Conservation (phyloP, 2,329 filamentous ascomycete species). For the Aspergillus transmontanensis region DNA sequence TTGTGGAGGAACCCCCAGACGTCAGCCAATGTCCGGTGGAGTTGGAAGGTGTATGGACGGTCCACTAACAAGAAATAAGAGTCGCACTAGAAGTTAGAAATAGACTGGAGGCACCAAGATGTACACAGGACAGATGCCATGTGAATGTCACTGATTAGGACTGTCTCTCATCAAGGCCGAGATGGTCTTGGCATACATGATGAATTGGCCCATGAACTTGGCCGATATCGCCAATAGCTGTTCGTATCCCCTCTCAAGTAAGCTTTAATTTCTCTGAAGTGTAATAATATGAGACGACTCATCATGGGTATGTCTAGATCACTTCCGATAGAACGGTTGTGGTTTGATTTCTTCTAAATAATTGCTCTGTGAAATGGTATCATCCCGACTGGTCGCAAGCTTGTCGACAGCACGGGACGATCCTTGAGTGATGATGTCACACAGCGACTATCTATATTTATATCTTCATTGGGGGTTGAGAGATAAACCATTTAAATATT, state of each 20-base stretch:
- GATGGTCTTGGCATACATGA: background rate
- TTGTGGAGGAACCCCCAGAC: conserved; percentile 26
- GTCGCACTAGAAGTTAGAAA: background rate
- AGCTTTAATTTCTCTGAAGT: background rate
- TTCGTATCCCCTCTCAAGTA: background rate
- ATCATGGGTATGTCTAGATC: too few species aligned
- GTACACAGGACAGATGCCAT: background rate
- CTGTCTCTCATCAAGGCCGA: background rate
- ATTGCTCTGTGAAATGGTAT: background rate
- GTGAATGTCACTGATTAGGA: background rate
- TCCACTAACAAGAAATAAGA: background rate
- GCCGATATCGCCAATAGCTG: background rate
- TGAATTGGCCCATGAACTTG: background rate
- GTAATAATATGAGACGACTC: background rate
- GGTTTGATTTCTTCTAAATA: too few species aligned
- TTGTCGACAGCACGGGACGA: background rate
- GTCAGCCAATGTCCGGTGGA: conserved; percentile 9
- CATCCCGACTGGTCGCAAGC: background rate
- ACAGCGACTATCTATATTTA: background rate
- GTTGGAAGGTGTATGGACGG: background rate
- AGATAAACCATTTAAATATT: background rate
- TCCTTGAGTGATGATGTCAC: background rate
- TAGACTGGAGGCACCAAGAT: background rate
- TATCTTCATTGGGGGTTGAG: background rate
- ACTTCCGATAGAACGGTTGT: too few species aligned